These are phyloP conservation scores for Hordeum marinum DNA, from an alignment of 176 grass and related monocot species.

Conservation along the genomic window DNA sequence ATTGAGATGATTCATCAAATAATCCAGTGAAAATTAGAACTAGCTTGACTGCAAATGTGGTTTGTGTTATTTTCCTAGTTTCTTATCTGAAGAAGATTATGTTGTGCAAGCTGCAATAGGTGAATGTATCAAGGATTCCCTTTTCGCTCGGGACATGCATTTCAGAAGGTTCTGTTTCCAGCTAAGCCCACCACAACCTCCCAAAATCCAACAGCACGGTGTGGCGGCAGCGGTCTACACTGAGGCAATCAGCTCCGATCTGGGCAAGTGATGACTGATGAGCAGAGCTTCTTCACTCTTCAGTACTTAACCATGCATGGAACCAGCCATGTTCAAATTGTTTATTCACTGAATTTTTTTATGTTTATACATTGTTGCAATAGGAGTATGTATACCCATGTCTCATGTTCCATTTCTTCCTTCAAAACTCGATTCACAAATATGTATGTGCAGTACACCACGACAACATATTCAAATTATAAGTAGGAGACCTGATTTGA, in stretches of 20 bases:
- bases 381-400: neutral
- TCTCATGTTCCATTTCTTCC: neutral
- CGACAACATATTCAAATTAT: neutral
- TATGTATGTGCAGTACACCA: neutral
- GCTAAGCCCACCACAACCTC: no score
- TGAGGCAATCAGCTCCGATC: no score
- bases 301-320: no score
- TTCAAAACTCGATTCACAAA: neutral
- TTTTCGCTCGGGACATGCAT: neutral
- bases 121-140: neutral
- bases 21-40: neutral
- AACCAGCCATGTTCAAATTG: no score
- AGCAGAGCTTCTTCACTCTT: no score
- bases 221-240: no score
- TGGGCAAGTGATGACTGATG: no score
- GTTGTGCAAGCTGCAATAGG: neutral
- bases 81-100: neutral
- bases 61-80: neutral
- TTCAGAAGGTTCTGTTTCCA: no score
- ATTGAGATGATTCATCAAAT: neutral
- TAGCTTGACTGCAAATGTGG: neutral
- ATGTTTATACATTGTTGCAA: neutral
- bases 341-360: neutral
- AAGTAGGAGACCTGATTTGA: neutral
- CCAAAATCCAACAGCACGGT: no score